Conservation (phyloP, 441 rosid species). For the Erodium texanum region DNA sequence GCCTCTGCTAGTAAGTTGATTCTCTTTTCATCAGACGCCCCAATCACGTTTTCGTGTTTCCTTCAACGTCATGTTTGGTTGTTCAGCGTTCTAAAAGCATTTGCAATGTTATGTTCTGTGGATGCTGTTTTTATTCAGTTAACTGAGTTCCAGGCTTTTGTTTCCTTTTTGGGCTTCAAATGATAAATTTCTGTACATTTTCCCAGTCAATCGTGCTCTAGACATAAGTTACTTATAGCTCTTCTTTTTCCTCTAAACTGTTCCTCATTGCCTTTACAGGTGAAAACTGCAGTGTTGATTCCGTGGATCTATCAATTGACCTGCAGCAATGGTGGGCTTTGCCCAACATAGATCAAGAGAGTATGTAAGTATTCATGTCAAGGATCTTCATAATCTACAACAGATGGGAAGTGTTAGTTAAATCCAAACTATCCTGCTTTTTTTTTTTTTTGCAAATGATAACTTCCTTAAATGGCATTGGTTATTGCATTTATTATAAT, state of each 20-base stretch:
- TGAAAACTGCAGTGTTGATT: background rate
- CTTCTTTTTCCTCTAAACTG: background rate
- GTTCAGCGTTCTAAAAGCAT: background rate
- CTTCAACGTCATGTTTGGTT: constrained; percentile 1
- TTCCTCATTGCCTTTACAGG: background rate
- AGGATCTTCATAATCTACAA: background rate
- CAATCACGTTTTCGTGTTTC: background rate
- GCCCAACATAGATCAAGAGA: background rate
- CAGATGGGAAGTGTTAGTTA: background rate
- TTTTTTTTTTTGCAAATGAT: background rate
- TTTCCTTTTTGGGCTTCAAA: background rate
- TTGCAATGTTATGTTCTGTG: background rate
- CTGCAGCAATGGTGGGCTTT: constrained; percentile 6
- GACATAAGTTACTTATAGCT: background rate
- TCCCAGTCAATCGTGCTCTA: background rate
- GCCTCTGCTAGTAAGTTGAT: background rate
- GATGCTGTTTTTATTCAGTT: background rate
- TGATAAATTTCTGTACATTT: constrained; percentile 1
- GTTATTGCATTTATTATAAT: background rate
- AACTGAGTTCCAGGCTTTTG: background rate
- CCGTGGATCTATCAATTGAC: background rate
- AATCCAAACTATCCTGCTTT: background rate
- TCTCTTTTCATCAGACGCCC: background rate
- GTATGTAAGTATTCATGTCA: background rate
- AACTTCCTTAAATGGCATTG: background rate